phyloP scores from a whole-genome alignment of 495 filamentous ascomycete species.

The Zalerion maritima region DNA sequence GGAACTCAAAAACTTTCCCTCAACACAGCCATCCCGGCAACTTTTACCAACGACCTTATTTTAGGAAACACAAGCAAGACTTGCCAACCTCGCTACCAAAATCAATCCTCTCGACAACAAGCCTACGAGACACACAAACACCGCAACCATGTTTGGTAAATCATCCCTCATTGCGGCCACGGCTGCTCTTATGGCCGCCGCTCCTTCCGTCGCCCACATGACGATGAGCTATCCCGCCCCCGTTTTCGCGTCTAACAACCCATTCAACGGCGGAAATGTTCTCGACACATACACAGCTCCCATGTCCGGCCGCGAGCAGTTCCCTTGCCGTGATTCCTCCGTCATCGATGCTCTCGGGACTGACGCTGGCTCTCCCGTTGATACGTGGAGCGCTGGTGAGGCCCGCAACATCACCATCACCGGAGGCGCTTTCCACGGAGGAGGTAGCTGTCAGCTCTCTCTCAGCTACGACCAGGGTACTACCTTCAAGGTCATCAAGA shows the following conservation, averaged over 20 bases:
- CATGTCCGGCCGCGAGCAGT: constrained; percentile 30
- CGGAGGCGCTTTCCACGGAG: constrained; percentile 44
- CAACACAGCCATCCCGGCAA: too few relatives aligned
- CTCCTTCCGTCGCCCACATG: constrained; percentile 39
- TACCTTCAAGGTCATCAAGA: constrained; percentile 51
- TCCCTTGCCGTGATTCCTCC: constrained; percentile 56
- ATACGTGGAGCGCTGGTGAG: constrained; percentile 39
- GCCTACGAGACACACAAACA: too few relatives aligned
- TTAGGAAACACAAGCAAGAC: too few relatives aligned
- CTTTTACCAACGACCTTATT: too few relatives aligned
- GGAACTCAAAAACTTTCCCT: too few relatives aligned
- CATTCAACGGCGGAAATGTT: constrained; percentile 20
- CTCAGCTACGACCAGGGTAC: constrained; percentile 48
- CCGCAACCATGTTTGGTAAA: too few relatives aligned
- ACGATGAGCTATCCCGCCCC: constrained; percentile 41
- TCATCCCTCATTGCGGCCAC: constrained; percentile 8
- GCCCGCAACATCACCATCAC: constrained; percentile 41
- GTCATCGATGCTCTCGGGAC: constrained; percentile 34
- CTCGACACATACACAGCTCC: constrained; percentile 47
- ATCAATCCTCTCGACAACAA: too few relatives aligned
- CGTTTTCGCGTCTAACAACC: constrained; percentile 40
- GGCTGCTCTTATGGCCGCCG: constrained; percentile 20
- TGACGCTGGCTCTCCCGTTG: constrained; percentile 27
- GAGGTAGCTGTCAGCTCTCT: constrained; percentile 50
- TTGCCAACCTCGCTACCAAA: too few relatives aligned